These are phyloP conservation scores for Rosa lucieae DNA, from an alignment of 306 rosid species.

Conservation along the genomic window DNA sequence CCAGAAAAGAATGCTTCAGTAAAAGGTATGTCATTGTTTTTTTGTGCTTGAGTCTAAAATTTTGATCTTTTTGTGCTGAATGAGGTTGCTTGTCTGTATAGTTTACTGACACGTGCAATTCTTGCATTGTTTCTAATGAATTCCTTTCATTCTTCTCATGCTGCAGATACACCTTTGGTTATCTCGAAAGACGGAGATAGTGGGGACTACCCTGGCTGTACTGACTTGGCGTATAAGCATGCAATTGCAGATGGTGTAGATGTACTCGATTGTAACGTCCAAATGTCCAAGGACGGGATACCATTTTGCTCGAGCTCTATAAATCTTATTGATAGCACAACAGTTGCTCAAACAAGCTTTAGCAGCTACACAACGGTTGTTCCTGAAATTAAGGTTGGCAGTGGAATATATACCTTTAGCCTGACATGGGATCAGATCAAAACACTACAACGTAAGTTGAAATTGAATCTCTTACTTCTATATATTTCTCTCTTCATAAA, in stretches of 20 bases:
- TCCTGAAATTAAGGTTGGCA: constrained; percentile 49
- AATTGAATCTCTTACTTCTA: not conserved
- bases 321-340: constrained; percentile 74
- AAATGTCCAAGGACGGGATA: constrained; percentile 68
- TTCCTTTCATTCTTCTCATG: constrained; percentile 26
- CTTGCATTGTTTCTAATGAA: constrained; percentile 28
- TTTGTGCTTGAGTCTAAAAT: not conserved
- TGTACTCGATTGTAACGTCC: constrained; percentile 88
- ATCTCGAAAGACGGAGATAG: constrained; percentile 90
- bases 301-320: constrained; percentile 74
- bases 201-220: constrained; percentile 81
- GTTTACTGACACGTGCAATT: not conserved
- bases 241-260: constrained; percentile 83
- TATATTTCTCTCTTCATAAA: not conserved
- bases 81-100: constrained; percentile 25
- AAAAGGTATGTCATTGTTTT: constrained; percentile 44
- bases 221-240: constrained; percentile 50
- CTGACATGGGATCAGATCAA: constrained; percentile 65
- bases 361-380: constrained; percentile 29
- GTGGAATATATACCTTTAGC: constrained; percentile 72
- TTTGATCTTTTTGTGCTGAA: constrained; percentile 14
- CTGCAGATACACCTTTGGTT: constrained; percentile 59
- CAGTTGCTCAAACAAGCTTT: constrained; percentile 47
- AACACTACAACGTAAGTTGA: constrained; percentile 63
- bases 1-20: constrained; percentile 43